Evolutionary conservation across 208 protist genomes (phyloP).

Genomic region (Acanthamoeba healyi): DNA sequence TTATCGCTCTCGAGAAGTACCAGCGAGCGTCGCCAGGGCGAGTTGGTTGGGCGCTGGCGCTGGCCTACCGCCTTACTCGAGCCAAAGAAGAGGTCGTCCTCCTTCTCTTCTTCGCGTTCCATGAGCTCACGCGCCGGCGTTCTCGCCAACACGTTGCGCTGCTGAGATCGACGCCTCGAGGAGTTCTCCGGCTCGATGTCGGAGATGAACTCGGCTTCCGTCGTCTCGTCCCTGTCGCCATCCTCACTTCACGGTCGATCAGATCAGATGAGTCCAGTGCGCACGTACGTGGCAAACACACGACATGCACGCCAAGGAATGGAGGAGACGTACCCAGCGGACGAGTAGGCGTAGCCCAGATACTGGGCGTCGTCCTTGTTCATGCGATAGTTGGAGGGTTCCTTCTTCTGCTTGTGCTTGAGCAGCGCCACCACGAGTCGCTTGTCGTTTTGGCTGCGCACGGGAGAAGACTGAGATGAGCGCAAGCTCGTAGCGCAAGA

Average conservation of each 20-base stretch:
- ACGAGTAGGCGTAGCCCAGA: slow-evolving; percentile 54
- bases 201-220: slow-evolving; percentile 25
- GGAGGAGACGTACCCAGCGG: not conserved
- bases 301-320: not conserved
- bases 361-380: slow-evolving; percentile 4
- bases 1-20: slow-evolving; percentile 32
- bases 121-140: not conserved
- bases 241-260: slow-evolving; percentile 14
- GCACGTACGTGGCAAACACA: not conserved
- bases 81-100: not conserved
- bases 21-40: slow-evolving; percentile 5
- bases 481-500: not conserved
- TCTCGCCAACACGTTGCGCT: not conserved
- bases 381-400: not conserved
- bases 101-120: slow-evolving; percentile 3
- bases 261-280: not conserved
- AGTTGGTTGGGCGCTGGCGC: not conserved
- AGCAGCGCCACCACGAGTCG: slow-evolving; percentile 1
- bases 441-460: slow-evolving; percentile 9
- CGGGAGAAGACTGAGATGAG: not conserved
- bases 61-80: not conserved
- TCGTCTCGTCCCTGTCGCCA: slow-evolving; percentile 23
- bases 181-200: not conserved
- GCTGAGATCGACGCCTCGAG: not conserved
- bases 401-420: not conserved